Evolutionary conservation across 164 flowering plant genomes (phyloP), one percentile per base, ranked within the genome.

Genomic region (Warburgia ugandensis): DNA sequence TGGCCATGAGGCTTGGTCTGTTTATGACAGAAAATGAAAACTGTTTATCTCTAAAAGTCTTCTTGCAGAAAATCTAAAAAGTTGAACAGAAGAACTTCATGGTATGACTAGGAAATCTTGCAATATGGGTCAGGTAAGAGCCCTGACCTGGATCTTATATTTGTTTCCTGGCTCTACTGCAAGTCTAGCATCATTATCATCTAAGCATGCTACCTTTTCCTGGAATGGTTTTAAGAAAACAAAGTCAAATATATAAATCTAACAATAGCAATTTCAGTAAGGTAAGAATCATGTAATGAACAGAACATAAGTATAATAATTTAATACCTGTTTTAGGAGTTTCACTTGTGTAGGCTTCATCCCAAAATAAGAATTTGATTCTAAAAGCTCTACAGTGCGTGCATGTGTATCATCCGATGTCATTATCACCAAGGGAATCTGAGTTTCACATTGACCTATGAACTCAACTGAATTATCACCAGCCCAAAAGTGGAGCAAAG

Each of bases 1-100:
- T 94, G 99, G 38, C 99, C 99, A 68, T 89, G 99, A 61, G 99
- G 99, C 72, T 94, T 94, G 49, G 99, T 94, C 99, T 94, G 47
- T 23, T 54, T 52, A 28, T 65, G 26, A 31, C 23, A 62, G 20
- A 46, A 25, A 48, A 29, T 11, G 6, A 25, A 22, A 29, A 45
- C 4, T n/a, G n/a, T n/a, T n/a, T n/a, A n/a, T n/a, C n/a, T n/a
- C n/a, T n/a, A n/a, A n/a, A n/a, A n/a, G n/a, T n/a, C n/a, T n/a
- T n/a, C n/a, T n/a, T n/a, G n/a, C n/a, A n/a, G n/a, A n/a, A n/a
- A n/a, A n/a, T n/a, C n/a, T n/a, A n/a, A n/a, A n/a, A n/a, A n/a
- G n/a, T n/a, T n/a, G n/a, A n/a, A n/a, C n/a, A n/a, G n/a, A n/a
- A n/a, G n/a, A n/a, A n/a, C n/a, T n/a, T n/a, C n/a, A n/a, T n/a